phyloP scores from a whole-genome alignment of 495 filamentous ascomycete species.

The Pseudotulostoma volvatum region DNA sequence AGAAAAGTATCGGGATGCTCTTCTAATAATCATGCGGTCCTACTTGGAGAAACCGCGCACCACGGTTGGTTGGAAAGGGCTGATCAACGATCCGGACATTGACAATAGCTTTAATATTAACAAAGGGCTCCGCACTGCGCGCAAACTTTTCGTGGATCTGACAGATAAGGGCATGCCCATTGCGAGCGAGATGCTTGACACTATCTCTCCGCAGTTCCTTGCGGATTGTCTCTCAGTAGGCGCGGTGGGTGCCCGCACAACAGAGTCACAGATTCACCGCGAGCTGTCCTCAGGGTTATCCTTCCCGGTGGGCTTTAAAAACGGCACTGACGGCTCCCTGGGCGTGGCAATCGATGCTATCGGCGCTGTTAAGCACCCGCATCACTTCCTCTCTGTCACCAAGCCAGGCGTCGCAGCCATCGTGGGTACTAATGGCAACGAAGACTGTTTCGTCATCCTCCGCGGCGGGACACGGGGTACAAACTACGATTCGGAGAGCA shows the following conservation, averaged over 20 bases:
- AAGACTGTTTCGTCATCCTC: constrained; percentile 96
- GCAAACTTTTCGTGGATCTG: constrained; percentile 88
- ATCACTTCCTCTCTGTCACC: constrained; percentile 97
- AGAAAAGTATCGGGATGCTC: constrained; percentile 75
- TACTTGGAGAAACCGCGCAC: constrained; percentile 99
- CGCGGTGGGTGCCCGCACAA: constrained; percentile 88
- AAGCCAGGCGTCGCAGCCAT: constrained; percentile 96
- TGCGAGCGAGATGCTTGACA: constrained; percentile 96
- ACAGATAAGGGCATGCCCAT: constrained; percentile 95
- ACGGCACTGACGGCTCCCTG: constrained; percentile 87
- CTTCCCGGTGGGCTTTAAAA: constrained; percentile 99
- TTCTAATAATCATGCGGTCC: constrained; percentile 91
- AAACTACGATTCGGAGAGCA: constrained; percentile 81
- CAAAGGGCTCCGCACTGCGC: constrained; percentile 75
- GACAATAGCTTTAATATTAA: constrained; percentile 99
- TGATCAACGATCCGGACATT: constrained; percentile 98
- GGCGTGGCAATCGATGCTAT: constrained; percentile 93
- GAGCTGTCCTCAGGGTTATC: constrained; percentile 86
- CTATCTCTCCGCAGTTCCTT: constrained; percentile 94
- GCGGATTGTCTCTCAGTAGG: constrained; percentile 88
- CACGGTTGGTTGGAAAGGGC: constrained; percentile 96
- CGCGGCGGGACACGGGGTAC: constrained; percentile 85
- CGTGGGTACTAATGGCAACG: constrained; percentile 88
- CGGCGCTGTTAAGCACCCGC: constrained; percentile 78
- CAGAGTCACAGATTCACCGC: constrained; percentile 87